Conservation (phyloP, 2,329 filamentous ascomycete species). For the Alternaria novae-zelandiae region DNA sequence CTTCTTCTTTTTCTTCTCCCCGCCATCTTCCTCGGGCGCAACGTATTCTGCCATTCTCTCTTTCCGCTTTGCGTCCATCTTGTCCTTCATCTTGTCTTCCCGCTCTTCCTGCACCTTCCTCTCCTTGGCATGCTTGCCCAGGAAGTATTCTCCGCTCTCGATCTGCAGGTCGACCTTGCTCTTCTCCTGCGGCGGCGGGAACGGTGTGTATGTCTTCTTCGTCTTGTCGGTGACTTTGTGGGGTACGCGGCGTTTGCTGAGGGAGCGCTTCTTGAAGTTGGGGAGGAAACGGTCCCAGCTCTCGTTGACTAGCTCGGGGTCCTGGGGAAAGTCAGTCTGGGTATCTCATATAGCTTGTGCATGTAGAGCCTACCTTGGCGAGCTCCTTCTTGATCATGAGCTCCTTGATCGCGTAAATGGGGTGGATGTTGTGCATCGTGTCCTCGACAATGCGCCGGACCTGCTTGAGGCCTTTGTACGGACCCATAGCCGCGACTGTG, state of each 20-base stretch:
- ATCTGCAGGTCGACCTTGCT: conserved; percentile 99
- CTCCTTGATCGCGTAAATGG: conserved; percentile 92
- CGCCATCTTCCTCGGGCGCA: conserved; percentile 77
- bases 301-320: conserved; percentile 83
- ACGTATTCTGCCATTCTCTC: conserved; percentile 87
- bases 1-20: conserved; percentile 53
- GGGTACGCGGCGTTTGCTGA: conserved; percentile 82
- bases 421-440: conserved; percentile 94
- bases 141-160: conserved; percentile 95
- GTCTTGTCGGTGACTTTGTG: conserved; percentile 88
- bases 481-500: conserved; percentile 90
- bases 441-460: conserved; percentile 84
- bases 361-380: conserved; percentile 61
- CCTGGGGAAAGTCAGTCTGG: conserved; percentile 44
- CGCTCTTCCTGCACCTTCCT: conserved; percentile 78
- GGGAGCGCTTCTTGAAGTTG: conserved; percentile 92
- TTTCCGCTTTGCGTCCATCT: conserved; percentile 86
- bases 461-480: conserved; percentile 92
- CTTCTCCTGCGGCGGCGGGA: conserved; percentile 96
- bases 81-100: conserved; percentile 82
- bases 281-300: conserved; percentile 96
- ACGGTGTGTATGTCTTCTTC: conserved; percentile 95
- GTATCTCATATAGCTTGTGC: not conserved
- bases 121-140: conserved; percentile 92
- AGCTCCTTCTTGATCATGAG: conserved; percentile 93